Conservation (phyloP, 1,284 basidiomycete genomes). For the Puccinia horiana region DNA sequence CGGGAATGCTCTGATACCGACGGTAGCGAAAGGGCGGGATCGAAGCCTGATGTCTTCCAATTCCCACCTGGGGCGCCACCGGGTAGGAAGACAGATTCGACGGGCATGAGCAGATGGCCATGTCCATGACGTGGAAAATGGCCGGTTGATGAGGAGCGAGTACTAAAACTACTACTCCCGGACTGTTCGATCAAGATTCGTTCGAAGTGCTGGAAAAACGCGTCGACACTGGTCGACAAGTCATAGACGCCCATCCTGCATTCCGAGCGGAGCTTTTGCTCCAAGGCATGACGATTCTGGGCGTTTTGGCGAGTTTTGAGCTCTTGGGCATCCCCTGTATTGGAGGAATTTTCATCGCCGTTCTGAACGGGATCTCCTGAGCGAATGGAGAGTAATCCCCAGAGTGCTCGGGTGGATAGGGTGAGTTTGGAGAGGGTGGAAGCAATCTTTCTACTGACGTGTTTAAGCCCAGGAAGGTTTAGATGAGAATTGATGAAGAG, state of each 20-base stretch:
- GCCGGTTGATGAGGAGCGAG: not conserved
- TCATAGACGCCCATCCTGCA: conserved; percentile 47
- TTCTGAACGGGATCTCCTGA: conserved; percentile 54
- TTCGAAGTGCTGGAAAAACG: conserved; percentile 46
- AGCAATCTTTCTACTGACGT: conserved; percentile 60
- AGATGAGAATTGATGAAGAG: conserved; percentile 11
- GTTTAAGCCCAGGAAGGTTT: conserved; percentile 56
- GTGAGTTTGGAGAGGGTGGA: conserved; percentile 62
- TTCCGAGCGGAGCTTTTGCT: conserved; percentile 46
- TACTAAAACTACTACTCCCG: not conserved
- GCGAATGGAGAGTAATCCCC: conserved; percentile 54
- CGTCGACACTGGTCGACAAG: conserved; percentile 33
- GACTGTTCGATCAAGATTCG: conserved; percentile 11
- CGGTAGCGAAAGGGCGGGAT: not conserved
- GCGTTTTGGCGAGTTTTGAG: conserved; percentile 50
- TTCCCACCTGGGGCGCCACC: conserved; percentile 38
- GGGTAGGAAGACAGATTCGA: conserved; percentile 42
- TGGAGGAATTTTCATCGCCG: conserved; percentile 61
- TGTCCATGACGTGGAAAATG: conserved; percentile 38
- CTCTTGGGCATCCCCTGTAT: conserved; percentile 55
- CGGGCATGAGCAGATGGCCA: conserved; percentile 30
- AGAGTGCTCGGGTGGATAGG: conserved; percentile 60
- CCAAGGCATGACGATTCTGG: conserved; percentile 35
- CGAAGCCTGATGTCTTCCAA: conserved; percentile 43
- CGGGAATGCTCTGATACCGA: conserved; percentile 2